These are phyloP conservation scores for Microdochium paspali DNA, from an alignment of 2,329 filamentous ascomycete species.

Conservation along the genomic window DNA sequence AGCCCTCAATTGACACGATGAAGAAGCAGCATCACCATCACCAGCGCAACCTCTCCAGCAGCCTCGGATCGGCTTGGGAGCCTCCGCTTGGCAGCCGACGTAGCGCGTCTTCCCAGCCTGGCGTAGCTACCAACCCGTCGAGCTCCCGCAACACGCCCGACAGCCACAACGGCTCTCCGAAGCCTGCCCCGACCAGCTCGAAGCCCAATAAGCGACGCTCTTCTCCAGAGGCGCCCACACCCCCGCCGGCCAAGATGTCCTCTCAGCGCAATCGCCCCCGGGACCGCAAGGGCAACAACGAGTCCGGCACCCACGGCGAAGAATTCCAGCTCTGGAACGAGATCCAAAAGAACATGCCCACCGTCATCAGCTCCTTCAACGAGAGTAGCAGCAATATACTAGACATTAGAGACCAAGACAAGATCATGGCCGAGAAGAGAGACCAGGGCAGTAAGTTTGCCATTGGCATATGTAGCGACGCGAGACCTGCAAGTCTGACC, in stretches of 20 bases:
- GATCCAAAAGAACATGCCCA: constrained; percentile 25
- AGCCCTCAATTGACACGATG: constrained; percentile 8
- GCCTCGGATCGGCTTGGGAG: constrained; percentile 11
- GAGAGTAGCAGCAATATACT: constrained; percentile 26
- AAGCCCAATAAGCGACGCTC: not conserved
- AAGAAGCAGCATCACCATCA: constrained; percentile 3
- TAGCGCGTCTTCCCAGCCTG: constrained; percentile 2
- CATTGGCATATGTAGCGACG: no score
- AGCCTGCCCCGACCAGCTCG: not conserved
- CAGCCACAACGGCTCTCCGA: not conserved
- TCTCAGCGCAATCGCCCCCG: constrained; percentile 20
- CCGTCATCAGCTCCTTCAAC: constrained; percentile 26
- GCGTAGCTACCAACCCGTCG: not conserved
- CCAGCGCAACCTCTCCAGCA: constrained; percentile 8
- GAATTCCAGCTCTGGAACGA: constrained; percentile 30
- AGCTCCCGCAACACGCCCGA: constrained; percentile 1
- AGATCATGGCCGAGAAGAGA: constrained; percentile 24
- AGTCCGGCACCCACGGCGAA: constrained; percentile 27
- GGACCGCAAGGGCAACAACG: constrained; percentile 25
- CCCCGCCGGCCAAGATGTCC: constrained; percentile 11
- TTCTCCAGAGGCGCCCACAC: not conserved
- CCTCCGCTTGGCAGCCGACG: constrained; percentile 3
- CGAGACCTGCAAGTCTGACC: no score
- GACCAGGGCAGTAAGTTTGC: constrained; percentile 21
- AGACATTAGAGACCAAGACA: constrained; percentile 28